Evolutionary conservation across 2,329 filamentous ascomycete species (phyloP), one percentile per base, ranked within the genome.

Genomic region (Bipolaris cookei): DNA sequence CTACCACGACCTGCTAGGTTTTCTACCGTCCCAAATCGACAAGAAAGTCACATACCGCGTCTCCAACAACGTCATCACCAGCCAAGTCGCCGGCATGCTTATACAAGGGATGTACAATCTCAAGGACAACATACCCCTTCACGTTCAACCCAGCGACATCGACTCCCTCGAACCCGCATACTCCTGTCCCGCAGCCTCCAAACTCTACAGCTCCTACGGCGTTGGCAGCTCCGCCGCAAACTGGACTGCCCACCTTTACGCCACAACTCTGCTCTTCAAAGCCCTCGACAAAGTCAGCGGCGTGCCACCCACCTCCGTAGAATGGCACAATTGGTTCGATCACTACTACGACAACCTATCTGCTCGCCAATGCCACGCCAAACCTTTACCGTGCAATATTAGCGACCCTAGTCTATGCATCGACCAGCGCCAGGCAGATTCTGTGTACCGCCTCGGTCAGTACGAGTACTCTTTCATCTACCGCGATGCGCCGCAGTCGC

Each of bases 321-420:
- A 81, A 3, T 95, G 91, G 80, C 90, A 94, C 69, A 81, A 77
- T 38, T 88, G 83, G 51, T 88, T 90, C 66, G 91, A 95, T 70
- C 91, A 92, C 75, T 95, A 95, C 78, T 95, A 88, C 67, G 91
- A 95, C 73, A 95, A 92, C 68, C 82, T 95, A 1, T 92, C 90
- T 0, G 88, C 90, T 0, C 83, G 90, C 0, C 88, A 92, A 70
- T 95, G 91, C 73, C 90, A 95, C 70, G 79, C 76, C 16, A 90
- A 89, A 67, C 84, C 89, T 0, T 79, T 93, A 0, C 91, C 90
- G 0, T 94, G 90, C 77, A 85, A 83, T 60, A 73, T 61, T 51
- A 82, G 82, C 59, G 81, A 83, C 51, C 77, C 74, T 0, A 63
- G 77, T 0, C 76, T 78, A 1, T 94, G 91, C 69, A 78, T 93